Base-by-base conservation (phyloP, 257 asterid genomes). In the Petunia axillaris region DNA sequence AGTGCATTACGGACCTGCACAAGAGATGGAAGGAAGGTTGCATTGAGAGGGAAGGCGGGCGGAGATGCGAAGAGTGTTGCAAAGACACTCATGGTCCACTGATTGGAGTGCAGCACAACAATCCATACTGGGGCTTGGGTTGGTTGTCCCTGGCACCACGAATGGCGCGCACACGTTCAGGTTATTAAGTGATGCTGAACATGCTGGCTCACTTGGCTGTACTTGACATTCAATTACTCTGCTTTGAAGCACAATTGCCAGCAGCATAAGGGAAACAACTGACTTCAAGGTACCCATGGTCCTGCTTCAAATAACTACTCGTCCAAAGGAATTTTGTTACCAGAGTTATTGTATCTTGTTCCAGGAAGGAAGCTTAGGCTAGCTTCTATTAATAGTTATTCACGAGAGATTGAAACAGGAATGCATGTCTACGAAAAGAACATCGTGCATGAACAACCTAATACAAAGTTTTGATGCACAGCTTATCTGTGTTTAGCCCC, bases 11-110 rank as follows among this genome's bases (percentile, higher is more conserved):
- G 63, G n/a, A 84, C 83, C 82, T 59, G 63, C 46, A 38, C 91
- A 87, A 50, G 80, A 13, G 87, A 90, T 74, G 64, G 89, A 65
- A 55, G 92, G 87, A 85, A 90, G 88, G 85, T 87, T 89, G 93
- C 94, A 90, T 36, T 59, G 89, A 25, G 91, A 11, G 0, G 94
- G 92, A 58, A 90, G 83, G 11, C 81, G 92, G 35, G 87, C 52
- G 13, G 89, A 89, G 60, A 89, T 85, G 64, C 85, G 71, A 10
- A 89, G 2, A 41, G 91, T 85, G 87, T 15, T 85, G 82, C 94
- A 90, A 11, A 87, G 64, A 76, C 90, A 87, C 8, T 81, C 88
- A 15, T 59, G 84, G 52, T 80, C 81, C 57, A 87, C 48, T 36
- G 84, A 68, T n/a, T 74, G 83, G 6, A 84, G 70, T 39, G 85